Conservation (phyloP, 108 stramenopile species). For the Schizochytrium sp. region DNA sequence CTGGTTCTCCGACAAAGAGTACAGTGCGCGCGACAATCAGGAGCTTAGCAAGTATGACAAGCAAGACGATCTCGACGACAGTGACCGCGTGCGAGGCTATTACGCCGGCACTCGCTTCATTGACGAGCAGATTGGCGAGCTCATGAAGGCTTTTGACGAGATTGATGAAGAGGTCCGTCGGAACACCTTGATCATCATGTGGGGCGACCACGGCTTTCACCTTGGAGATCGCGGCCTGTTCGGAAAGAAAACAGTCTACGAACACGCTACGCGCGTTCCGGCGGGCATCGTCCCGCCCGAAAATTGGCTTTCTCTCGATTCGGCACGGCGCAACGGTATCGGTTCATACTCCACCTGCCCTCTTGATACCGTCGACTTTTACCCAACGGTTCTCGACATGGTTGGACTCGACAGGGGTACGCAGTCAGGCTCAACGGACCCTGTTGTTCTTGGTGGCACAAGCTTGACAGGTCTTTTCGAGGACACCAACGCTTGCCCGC, state of each 20-base stretch:
- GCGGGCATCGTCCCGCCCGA: not conserved
- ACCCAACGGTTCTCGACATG: not conserved
- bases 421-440: too few species aligned
- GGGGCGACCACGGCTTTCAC: slow-evolving; percentile 9
- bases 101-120: not conserved
- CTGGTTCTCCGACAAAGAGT: not conserved
- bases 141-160: not conserved
- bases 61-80: not conserved
- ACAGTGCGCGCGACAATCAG: not conserved
- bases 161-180: not conserved
- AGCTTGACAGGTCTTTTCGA: not conserved
- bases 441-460: not conserved
- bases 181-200: not conserved
- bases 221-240: not conserved
- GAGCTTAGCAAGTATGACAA: not conserved
- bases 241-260: not conserved
- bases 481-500: not conserved
- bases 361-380: not conserved
- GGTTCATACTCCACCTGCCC: not conserved
- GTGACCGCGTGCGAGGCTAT: not conserved
- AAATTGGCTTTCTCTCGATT: not conserved
- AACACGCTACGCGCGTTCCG: not conserved
- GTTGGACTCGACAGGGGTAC: not conserved
- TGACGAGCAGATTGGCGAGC: not conserved
- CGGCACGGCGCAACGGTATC: not conserved